Evolutionary conservation across 495 filamentous ascomycete species (phyloP).

Genomic region (Tuber melanosporum): DNA sequence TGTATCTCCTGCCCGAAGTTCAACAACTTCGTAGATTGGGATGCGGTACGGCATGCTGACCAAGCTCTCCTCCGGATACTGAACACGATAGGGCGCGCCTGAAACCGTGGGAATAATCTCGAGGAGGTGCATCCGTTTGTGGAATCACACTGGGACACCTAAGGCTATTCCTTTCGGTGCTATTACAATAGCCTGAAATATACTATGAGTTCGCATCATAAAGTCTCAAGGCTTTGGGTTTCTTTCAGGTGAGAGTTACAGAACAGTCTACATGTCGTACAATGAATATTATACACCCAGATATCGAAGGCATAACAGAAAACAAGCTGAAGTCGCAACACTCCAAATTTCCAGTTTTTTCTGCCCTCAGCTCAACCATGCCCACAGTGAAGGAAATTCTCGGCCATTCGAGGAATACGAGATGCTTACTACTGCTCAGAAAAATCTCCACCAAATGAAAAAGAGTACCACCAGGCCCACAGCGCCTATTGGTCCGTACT

Average conservation of each 20-base stretch:
- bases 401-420: slow-evolving; percentile 11
- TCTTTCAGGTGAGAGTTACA: not conserved
- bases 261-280: slow-evolving; percentile 1
- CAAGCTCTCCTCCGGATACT: not conserved
- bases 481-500: slow-evolving; percentile 82
- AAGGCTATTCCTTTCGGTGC: not conserved
- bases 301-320: slow-evolving; percentile 13
- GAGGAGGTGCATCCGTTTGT: not conserved
- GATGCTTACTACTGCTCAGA: slow-evolving; percentile 48
- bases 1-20: not conserved
- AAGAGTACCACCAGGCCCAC: slow-evolving; percentile 72
- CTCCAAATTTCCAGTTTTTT: slow-evolving; percentile 6
- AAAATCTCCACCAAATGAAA: slow-evolving; percentile 89
- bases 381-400: slow-evolving; percentile 13
- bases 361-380: slow-evolving; percentile 1
- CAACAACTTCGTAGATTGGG: not conserved
- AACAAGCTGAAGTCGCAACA: slow-evolving; percentile 8
- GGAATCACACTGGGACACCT: not conserved
- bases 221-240: not conserved
- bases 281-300: slow-evolving; percentile 21
- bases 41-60: not conserved
- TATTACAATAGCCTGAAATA: not conserved
- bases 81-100: not conserved
- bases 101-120: not conserved
- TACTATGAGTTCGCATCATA: not conserved